phyloP scores from a whole-genome alignment of 495 filamentous ascomycete genomes.

The Aspergillus coremiiformis region DNA sequence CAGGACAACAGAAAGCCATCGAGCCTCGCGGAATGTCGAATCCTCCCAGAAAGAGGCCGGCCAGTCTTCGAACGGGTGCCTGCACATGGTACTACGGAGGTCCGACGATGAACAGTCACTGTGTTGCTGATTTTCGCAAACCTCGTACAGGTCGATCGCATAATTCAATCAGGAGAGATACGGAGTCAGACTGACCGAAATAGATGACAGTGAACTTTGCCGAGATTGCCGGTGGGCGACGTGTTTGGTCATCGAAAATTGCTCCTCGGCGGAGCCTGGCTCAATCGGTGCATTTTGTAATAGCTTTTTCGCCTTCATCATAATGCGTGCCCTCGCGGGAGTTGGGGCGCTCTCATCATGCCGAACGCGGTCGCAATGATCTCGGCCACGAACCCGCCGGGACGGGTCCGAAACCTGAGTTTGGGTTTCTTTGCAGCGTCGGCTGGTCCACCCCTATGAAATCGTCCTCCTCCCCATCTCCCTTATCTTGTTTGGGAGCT shows the following conservation, averaged over 20 bases:
- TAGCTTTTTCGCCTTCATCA: slow-evolving; percentile 33
- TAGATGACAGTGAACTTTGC: slow-evolving; percentile 31
- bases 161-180: background rate
- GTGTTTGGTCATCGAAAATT: slow-evolving; percentile 44
- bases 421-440: slow-evolving; percentile 45
- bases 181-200: background rate
- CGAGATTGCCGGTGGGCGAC: slow-evolving; percentile 32
- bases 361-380: slow-evolving; percentile 16
- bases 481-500: slow-evolving; percentile 31
- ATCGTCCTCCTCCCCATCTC: slow-evolving; percentile 38
- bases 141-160: slow-evolving; percentile 20
- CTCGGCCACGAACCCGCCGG: slow-evolving; percentile 12
- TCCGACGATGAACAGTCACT: slow-evolving; percentile 16
- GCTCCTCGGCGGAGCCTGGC: slow-evolving; percentile 34
- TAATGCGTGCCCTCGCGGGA: slow-evolving; percentile 12
- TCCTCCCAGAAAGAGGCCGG: slow-evolving; percentile 8
- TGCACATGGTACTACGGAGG: slow-evolving; percentile 10
- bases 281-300: slow-evolving; percentile 36
- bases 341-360: slow-evolving; percentile 13
- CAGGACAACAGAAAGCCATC: background rate
- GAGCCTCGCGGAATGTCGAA: background rate
- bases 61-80: slow-evolving; percentile 19
- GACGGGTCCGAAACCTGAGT: slow-evolving; percentile 35
- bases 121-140: slow-evolving; percentile 21
- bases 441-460: slow-evolving; percentile 42